These are phyloP conservation scores for Papiliotrema flavescens DNA, from an alignment of 1,284 basidiomycete species.

Conservation along the genomic window DNA sequence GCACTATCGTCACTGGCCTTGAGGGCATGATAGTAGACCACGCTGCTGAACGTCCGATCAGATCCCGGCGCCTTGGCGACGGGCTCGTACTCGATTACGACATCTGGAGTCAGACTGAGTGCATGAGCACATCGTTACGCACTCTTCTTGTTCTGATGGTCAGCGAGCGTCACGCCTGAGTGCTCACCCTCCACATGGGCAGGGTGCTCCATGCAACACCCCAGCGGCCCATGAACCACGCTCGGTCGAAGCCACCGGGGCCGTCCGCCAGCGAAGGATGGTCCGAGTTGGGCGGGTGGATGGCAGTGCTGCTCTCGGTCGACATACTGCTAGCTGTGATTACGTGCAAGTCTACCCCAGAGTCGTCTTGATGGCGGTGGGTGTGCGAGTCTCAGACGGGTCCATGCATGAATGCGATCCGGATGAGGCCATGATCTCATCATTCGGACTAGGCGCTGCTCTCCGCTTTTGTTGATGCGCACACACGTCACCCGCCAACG, in stretches of 20 bases:
- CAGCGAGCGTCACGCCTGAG: too few species aligned
- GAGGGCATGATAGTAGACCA: slow-evolving; percentile 48
- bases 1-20: slow-evolving; percentile 29
- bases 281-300: slow-evolving; percentile 29
- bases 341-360: too few species aligned
- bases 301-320: not conserved
- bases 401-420: too few species aligned
- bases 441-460: too few species aligned
- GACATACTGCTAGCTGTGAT: not conserved
- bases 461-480: too few species aligned
- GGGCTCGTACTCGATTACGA: slow-evolving; percentile 52
- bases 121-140: not conserved
- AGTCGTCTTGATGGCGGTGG: too few species aligned
- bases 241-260: slow-evolving; percentile 40
- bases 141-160: slow-evolving; percentile 2
- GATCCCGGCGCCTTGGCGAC: slow-evolving; percentile 18
- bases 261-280: slow-evolving; percentile 35
- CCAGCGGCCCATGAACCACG: slow-evolving; percentile 53
- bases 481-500: not conserved
- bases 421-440: too few species aligned
- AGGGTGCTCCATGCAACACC: slow-evolving; percentile 53
- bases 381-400: too few species aligned
- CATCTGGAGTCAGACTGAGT: slow-evolving; percentile 38
- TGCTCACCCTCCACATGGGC: slow-evolving; percentile 53
- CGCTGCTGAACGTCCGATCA: slow-evolving; percentile 46